Conservation (phyloP, 2,329 filamentous ascomycete species). For the Alternaria tenuissima region DNA sequence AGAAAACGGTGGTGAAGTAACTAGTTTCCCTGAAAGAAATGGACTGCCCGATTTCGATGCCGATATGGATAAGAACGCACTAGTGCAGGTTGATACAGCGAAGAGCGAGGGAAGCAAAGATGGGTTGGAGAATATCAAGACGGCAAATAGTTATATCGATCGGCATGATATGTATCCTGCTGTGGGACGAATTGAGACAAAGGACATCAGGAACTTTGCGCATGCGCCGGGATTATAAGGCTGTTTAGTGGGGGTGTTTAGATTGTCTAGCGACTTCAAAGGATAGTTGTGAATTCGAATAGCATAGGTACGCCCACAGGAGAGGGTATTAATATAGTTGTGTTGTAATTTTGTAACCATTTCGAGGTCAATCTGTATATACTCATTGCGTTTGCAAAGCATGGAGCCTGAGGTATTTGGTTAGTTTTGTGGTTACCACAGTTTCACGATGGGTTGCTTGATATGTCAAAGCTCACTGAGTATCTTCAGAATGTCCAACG, state of each 20-base stretch:
- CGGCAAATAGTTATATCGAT: conserved; percentile 49
- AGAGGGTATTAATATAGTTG: not conserved
- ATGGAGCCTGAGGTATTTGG: not conserved
- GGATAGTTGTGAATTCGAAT: not conserved
- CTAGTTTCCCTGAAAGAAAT: conserved; percentile 12
- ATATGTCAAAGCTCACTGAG: not conserved
- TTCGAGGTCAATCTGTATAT: not conserved
- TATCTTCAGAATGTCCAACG: not conserved
- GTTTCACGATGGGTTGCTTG: not conserved
- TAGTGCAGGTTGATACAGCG: conserved; percentile 40
- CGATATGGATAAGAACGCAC: conserved; percentile 30
- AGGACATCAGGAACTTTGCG: conserved; percentile 47
- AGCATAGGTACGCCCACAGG: not conserved
- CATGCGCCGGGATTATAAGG: conserved; percentile 21
- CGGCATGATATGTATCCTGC: conserved; percentile 55
- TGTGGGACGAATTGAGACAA: conserved; percentile 49
- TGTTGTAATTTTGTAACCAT: not conserved
- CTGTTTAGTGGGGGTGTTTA: not conserved
- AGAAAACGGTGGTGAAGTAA: conserved; percentile 19
- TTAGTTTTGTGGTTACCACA: not conserved
- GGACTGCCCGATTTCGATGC: not conserved
- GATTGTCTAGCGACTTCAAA: not conserved
- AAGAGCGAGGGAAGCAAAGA: conserved; percentile 34
- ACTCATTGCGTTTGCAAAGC: not conserved
- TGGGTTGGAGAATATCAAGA: conserved; percentile 36